Conservation (phyloP, 345 rosid species). For the Eucalyptus tenuipes region DNA sequence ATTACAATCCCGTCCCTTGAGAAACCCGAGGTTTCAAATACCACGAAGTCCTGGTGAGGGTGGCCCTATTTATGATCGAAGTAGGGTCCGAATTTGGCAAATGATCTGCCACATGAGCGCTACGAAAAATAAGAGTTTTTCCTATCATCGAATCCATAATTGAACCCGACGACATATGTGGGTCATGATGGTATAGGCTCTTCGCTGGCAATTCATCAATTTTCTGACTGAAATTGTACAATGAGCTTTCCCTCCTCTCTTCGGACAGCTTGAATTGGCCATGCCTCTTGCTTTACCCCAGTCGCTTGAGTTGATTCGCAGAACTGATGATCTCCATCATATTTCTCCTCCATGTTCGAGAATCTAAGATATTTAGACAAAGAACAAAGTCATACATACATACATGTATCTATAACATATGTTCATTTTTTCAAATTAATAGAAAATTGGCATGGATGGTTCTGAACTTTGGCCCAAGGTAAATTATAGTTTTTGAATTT, state of each 20-base stretch:
- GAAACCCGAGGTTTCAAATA: neutral
- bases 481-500: too few relatives aligned
- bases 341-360: neutral
- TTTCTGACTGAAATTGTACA: neutral
- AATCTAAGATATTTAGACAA: neutral
- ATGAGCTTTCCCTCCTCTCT: neutral
- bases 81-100: neutral
- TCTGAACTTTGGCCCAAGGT: neutral
- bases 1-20: neutral
- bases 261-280: neutral
- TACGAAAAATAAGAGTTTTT: too few relatives aligned
- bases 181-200: neutral
- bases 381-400: neutral
- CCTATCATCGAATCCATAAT: neutral
- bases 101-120: neutral
- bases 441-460: too few relatives aligned
- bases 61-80: neutral
- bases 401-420: neutral
- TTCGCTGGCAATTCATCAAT: neutral
- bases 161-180: neutral
- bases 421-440: neutral
- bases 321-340: neutral
- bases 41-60: neutral
- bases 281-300: neutral
- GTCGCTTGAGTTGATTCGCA: neutral